Percentiles rank a stretch among this genome's conserved stretches.
phyloP scores from a whole-genome alignment of 164 flowering plant genomes.

The Vitis vinifera region DNA sequence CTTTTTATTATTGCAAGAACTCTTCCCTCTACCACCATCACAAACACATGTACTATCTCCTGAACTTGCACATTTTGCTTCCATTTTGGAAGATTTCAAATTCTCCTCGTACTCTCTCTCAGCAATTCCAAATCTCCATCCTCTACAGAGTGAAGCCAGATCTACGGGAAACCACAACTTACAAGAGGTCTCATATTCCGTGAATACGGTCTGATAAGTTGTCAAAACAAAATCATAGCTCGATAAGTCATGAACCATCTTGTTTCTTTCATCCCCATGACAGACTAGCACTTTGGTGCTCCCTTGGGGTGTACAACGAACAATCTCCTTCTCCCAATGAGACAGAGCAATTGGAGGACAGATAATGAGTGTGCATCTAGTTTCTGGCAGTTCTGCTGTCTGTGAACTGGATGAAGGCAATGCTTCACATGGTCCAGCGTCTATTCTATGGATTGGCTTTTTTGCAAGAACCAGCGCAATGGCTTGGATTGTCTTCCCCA shows the following conservation, averaged over 20 bases:
- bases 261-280: constrained; percentile 76
- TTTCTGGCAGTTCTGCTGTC: constrained; percentile 36
- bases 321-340: constrained; percentile 84
- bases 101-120: too few relatives aligned
- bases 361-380: constrained; percentile 73
- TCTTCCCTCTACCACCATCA: too few relatives aligned
- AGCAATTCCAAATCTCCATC: too few relatives aligned
- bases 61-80: too few relatives aligned
- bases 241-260: constrained; percentile 34
- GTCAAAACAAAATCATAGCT: constrained; percentile 91
- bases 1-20: not conserved
- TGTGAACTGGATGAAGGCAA: constrained; percentile 32
- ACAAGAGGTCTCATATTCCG: constrained; percentile 66
- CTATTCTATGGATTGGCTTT: constrained; percentile 28
- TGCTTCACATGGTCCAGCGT: constrained; percentile 7
- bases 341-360: constrained; percentile 86
- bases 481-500: constrained; percentile 98
- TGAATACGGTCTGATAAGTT: constrained; percentile 70
- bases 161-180: constrained; percentile 12
- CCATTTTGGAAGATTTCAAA: too few relatives aligned
- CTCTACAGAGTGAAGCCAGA: too few relatives aligned
- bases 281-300: constrained; percentile 75
- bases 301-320: constrained; percentile 60
- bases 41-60: too few relatives aligned
- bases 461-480: constrained; percentile 89